Evolutionary conservation across 305 asterid species (phyloP).

Genomic region (Withania somnifera): DNA sequence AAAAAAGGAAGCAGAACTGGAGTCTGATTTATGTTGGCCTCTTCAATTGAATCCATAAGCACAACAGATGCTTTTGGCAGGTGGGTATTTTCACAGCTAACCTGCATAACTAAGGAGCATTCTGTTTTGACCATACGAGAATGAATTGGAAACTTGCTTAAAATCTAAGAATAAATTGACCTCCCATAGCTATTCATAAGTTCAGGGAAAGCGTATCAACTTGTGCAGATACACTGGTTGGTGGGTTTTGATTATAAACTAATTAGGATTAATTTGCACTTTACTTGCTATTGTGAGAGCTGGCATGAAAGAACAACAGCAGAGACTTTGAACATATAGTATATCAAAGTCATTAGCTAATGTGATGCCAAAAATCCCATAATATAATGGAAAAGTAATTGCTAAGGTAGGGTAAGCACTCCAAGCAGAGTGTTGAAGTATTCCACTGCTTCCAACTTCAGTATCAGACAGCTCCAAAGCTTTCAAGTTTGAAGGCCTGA

Average conservation of each 20-base stretch:
- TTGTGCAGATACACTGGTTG: neutral
- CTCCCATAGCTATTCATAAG: neutral
- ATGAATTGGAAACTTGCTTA: neutral
- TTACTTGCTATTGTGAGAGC: neutral
- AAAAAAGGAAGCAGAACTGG: neutral
- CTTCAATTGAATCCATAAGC: neutral
- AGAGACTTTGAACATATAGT: neutral
- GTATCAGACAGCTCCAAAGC: conserved; percentile 14
- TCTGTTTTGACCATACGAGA: neutral
- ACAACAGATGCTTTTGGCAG: neutral
- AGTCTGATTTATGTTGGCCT: neutral
- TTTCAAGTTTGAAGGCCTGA: conserved; percentile 11
- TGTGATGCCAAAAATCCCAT: neutral
- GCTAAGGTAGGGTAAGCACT: neutral
- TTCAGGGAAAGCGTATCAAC: neutral
- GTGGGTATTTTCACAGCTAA: neutral
- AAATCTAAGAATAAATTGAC: neutral
- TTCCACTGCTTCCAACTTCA: conserved; percentile 12
- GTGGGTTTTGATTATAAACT: neutral
- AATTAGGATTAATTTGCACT: neutral
- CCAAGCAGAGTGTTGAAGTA: conserved; percentile 8
- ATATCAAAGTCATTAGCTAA: neutral
- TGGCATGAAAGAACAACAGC: neutral
- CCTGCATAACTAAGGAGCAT: neutral
- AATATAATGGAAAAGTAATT: neutral